Base-by-base conservation (phyloP, 2,329 filamentous ascomycete genomes). In the Arthrobotrys sinensis region DNA sequence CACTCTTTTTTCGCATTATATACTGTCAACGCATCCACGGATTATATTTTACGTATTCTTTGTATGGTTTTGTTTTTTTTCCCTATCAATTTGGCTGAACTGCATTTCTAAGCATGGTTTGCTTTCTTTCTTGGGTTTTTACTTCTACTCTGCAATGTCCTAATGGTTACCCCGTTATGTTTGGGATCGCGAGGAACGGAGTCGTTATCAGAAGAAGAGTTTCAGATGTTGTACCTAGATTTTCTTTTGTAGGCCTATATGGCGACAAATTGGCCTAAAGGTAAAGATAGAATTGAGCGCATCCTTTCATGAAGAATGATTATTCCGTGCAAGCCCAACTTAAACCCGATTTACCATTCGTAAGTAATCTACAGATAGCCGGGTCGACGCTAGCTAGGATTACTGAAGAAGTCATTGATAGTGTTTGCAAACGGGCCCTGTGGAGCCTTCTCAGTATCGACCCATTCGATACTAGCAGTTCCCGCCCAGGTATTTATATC, bases 181-280 rank as follows among this genome's bases (percentile, higher is more conserved):
- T 38, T 32, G 4, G 10, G 50, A 32, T 10, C 2, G 12, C 12
- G 50, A 24, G 50, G 16, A 14, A 24, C 3, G 24, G 50, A 10
- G 46, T 4, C 4, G 8, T n/a, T 34, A 4, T 34, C 11, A 21
- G n/a, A 12, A 32, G n/a, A 12, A 57, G 16, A 4, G n/a, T 8
- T 38, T 45, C n/a, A 16, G 2, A 8, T 36, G 6, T 1, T 57
- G n/a, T 19, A 57, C 52, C 52, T 57, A 57, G 52, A 57, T 38
- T 16, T 57, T 38, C 8, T 38, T 16, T 21, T 36, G 38, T 16
- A 21, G 32, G 52, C 52, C 34, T 5, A 8, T 38, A 21, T 21
- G 32, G 52, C 52, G n/a, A 57, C 52, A 57, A 7, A 38, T 57
- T 57, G 32, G 52, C 28, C 52, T 57, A 3, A 19, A 36, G 5